phyloP scores from a whole-genome alignment of 805 yeast genomes.

The Myxozyma lipomycoides region DNA sequence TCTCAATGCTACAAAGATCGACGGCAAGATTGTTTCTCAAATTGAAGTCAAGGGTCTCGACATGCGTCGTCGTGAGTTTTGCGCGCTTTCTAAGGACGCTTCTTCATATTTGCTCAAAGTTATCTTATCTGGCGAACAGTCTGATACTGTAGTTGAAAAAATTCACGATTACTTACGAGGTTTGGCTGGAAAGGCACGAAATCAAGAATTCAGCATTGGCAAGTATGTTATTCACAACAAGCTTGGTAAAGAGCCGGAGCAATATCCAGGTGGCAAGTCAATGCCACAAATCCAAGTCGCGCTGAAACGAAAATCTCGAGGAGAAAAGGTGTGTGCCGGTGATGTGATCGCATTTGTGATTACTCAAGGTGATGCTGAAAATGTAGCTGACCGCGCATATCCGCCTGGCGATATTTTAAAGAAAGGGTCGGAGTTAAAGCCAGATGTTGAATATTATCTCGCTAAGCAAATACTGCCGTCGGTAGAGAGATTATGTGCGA shows the following conservation, averaged over 20 bases:
- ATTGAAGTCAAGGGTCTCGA: conserved; percentile 95
- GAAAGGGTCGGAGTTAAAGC: conserved; percentile 27
- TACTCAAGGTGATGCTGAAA: conserved; percentile 45
- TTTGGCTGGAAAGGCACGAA: conserved; percentile 53
- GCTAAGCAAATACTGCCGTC: conserved; percentile 90
- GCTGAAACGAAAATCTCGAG: conserved; percentile 68
- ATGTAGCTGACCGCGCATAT: conserved; percentile 76
- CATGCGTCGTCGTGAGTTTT: conserved; percentile 93
- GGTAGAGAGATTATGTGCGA: conserved; percentile 77
- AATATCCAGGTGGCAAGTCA: conserved; percentile 74
- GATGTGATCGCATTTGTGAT: conserved; percentile 85
- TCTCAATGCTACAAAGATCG: conserved; percentile 54
- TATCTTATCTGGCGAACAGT: conserved; percentile 68
- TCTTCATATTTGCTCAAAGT: conserved; percentile 71
- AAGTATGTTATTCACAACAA: conserved; percentile 79
- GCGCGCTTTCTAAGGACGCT: conserved; percentile 86
- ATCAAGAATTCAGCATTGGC: conserved; percentile 58
- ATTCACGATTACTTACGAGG: conserved; percentile 68
- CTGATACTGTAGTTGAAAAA: conserved; percentile 61
- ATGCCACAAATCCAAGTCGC: conserved; percentile 91
- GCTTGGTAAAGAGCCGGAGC: conserved; percentile 81
- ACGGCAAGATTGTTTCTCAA: conserved; percentile 53
- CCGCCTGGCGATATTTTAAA: conserved; percentile 63
- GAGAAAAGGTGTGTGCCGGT: conserved; percentile 83
- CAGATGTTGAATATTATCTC: conserved; percentile 59